phyloP scores from a whole-genome alignment of 2,329 filamentous ascomycete species.

The Lachnellula subtilissima region DNA sequence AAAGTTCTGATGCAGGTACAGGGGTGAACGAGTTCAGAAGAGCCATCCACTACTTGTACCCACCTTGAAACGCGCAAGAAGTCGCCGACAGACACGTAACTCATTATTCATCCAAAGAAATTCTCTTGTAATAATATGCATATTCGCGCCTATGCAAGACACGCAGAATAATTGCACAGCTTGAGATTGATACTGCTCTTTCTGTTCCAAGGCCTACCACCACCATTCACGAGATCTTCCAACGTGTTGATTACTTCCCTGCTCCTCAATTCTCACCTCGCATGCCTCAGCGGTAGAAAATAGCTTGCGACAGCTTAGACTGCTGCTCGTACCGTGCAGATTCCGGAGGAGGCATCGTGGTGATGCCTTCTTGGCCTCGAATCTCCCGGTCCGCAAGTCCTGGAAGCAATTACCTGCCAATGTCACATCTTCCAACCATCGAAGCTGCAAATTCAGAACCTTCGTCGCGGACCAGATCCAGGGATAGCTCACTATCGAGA shows the following conservation, averaged over 20 bases:
- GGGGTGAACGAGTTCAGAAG: background rate
- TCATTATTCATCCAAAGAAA: background rate
- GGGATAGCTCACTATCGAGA: constrained; percentile 23
- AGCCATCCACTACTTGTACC: background rate
- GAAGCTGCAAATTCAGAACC: constrained; percentile 22
- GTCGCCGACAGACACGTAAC: background rate
- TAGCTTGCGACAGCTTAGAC: constrained; percentile 27
- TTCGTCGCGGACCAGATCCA: constrained; percentile 19
- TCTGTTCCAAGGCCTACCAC: background rate
- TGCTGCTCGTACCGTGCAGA: constrained; percentile 27
- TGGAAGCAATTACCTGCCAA: constrained; percentile 24
- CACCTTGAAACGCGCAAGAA: background rate
- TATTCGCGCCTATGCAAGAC: background rate
- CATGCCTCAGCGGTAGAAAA: constrained; percentile 31
- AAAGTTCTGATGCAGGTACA: background rate
- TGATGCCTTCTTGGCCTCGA: constrained; percentile 28
- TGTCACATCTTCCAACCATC: constrained; percentile 27
- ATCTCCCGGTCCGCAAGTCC: constrained; percentile 28
- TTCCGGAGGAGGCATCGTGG: constrained; percentile 11
- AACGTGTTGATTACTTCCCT: background rate
- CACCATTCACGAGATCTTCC: background rate
- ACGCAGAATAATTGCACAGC: background rate
- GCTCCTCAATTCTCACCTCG: constrained; percentile 9
- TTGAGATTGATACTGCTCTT: background rate
- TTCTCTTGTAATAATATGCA: background rate